Conservation (phyloP, 108 stramenopile genomes). For the Nannochloropsis granulata region DNA sequence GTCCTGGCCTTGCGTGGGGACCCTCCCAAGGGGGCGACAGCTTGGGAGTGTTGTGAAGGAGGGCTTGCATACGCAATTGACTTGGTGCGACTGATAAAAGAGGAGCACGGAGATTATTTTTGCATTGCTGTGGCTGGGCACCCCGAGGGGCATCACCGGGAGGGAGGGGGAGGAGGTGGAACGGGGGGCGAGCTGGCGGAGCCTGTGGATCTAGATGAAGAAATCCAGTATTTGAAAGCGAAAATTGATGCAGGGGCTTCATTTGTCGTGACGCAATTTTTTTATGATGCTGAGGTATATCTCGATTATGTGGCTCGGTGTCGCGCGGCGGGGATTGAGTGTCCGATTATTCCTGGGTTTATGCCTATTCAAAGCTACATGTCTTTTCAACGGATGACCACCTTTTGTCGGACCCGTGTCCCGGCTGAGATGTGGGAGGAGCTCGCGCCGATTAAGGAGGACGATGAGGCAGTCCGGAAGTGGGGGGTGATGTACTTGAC, state of each 20-base stretch:
- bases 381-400: constrained; percentile 36
- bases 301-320: constrained; percentile 58
- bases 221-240: constrained; percentile 68
- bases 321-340: constrained; percentile 53
- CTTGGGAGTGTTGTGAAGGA: background rate
- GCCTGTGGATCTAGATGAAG: constrained; percentile 28
- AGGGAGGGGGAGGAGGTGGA: background rate
- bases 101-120: constrained; percentile 79
- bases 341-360: constrained; percentile 82
- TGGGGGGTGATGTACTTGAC: constrained; percentile 50
- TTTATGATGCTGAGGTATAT: constrained; percentile 68
- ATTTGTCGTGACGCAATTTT: constrained; percentile 89
- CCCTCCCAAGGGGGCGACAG: constrained; percentile 27
- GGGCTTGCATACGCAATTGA: constrained; percentile 69
- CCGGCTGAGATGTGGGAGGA: constrained; percentile 46
- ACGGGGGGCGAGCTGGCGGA: background rate
- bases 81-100: constrained; percentile 68
- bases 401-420: constrained; percentile 34
- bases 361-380: constrained; percentile 71
- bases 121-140: constrained; percentile 84
- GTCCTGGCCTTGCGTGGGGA: constrained; percentile 38
- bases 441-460: constrained; percentile 53
- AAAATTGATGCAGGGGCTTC: constrained; percentile 86
- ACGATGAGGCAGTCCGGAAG: constrained; percentile 80
- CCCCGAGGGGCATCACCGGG: constrained; percentile 72